Evolutionary conservation across 2,329 filamentous ascomycete genomes (phyloP).

Genomic region (Claviceps spartinae): DNA sequence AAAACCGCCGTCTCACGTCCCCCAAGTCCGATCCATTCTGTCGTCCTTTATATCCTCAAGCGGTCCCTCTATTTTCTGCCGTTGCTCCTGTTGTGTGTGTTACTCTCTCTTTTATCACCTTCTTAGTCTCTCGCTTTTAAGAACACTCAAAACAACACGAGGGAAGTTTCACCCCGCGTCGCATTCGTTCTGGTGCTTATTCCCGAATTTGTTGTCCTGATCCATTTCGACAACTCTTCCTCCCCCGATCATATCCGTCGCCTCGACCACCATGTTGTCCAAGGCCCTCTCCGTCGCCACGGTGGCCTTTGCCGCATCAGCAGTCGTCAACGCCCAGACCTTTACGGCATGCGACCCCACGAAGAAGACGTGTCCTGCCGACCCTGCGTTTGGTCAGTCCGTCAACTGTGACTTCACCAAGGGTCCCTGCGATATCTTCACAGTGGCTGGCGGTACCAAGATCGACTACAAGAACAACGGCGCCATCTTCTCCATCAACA

Average conservation of each 20-base stretch:
- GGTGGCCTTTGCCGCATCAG: slow-evolving; percentile 34
- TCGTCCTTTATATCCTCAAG: background rate
- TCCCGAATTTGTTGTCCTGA: too few species aligned
- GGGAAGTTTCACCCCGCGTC: background rate
- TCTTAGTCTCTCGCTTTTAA: background rate
- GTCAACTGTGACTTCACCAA: slow-evolving; percentile 61
- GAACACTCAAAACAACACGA: too few species aligned
- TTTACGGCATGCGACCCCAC: slow-evolving; percentile 41
- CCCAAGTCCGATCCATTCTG: background rate
- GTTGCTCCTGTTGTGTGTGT: background rate
- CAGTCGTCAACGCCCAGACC: slow-evolving; percentile 41
- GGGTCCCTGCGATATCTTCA: slow-evolving; percentile 48
- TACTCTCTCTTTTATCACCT: background rate
- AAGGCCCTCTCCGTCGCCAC: slow-evolving; percentile 31
- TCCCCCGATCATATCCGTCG: too few species aligned
- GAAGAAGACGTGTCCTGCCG: slow-evolving; percentile 50
- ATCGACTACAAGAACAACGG: slow-evolving; percentile 35
- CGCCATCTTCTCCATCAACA: slow-evolving; percentile 52
- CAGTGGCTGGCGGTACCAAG: slow-evolving; percentile 30
- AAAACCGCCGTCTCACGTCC: background rate
- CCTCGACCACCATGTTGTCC: slow-evolving; percentile 23
- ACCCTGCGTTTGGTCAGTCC: slow-evolving; percentile 58
- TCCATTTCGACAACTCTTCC: background rate
- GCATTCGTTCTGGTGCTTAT: background rate
- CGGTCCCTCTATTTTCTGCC: background rate